Conservation (phyloP, 495 filamentous ascomycete genomes). For the Tetracladium marchalianum region DNA sequence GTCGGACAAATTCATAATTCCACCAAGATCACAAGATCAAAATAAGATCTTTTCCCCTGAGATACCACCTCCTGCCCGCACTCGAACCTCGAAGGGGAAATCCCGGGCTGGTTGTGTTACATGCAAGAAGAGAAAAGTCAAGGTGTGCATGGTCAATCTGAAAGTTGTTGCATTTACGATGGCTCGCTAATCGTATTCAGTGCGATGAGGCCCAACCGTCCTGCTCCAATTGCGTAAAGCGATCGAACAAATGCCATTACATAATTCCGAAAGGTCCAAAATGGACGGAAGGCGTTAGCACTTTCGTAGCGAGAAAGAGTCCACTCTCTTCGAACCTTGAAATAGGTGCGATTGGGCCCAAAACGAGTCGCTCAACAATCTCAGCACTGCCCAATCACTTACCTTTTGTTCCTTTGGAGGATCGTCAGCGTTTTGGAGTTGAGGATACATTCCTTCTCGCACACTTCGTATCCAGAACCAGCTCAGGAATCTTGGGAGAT, state of each 20-base stretch:
- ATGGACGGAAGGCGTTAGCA: conserved; percentile 3
- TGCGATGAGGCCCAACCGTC: conserved; percentile 5
- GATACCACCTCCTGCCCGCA: background rate
- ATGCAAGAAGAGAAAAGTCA: conserved; percentile 7
- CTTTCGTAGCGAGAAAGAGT: background rate
- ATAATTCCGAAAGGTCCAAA: background rate
- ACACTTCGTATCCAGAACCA: conserved; percentile 1
- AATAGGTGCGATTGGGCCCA: background rate
- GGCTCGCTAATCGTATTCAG: background rate
- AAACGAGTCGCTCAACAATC: background rate
- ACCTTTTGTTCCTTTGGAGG: background rate
- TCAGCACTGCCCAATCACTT: background rate
- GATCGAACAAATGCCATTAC: background rate
- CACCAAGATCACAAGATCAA: too few species aligned
- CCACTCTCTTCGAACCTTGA: background rate
- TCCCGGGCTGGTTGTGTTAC: conserved; percentile 3
- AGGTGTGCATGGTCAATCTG: background rate
- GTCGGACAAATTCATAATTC: too few species aligned
- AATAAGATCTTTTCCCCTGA: too few species aligned
- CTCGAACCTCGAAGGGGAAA: conserved; percentile 7
- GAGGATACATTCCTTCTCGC: background rate
- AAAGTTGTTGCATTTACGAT: background rate
- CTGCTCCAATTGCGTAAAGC: background rate
- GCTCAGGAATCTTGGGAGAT: background rate
- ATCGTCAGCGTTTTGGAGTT: background rate